phyloP scores from a whole-genome alignment of 768 basidiomycete genomes.

The Leccinum pellstonianum region DNA sequence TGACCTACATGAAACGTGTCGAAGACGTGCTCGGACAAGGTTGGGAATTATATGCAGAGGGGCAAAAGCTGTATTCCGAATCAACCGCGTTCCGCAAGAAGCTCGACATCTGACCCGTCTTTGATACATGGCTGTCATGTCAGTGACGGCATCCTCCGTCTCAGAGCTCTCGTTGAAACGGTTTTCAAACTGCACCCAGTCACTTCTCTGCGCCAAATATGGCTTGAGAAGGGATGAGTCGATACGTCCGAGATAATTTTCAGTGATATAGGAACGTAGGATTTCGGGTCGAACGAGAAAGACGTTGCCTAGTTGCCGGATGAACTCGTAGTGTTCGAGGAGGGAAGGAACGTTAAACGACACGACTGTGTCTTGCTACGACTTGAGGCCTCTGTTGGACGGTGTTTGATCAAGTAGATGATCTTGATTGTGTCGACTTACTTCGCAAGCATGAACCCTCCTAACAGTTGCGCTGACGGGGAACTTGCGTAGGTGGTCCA shows the following conservation, averaged over 20 bases:
- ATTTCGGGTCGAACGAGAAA: conserved; percentile 94
- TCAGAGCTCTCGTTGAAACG: conserved; percentile 67
- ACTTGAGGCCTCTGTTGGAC: conserved; percentile 79
- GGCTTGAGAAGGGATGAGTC: conserved; percentile 84
- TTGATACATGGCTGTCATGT: conserved; percentile 30
- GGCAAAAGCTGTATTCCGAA: no score
- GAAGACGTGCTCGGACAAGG: no score
- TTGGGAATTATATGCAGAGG: no score
- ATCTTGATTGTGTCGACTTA: conserved; percentile 38
- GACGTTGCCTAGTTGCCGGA: conserved; percentile 93
- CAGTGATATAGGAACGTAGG: conserved; percentile 92
- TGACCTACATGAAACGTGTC: no score
- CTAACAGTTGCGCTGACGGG: conserved; percentile 85
- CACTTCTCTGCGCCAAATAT: conserved; percentile 85
- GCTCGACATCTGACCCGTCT: no score
- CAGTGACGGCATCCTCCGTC: conserved; percentile 40
- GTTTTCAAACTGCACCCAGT: conserved; percentile 86
- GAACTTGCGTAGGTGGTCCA: conserved; percentile 95
- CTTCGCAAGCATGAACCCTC: conserved; percentile 98
- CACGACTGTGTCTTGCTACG: conserved; percentile 88
- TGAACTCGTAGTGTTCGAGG: conserved; percentile 95
- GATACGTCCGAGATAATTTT: conserved; percentile 90
- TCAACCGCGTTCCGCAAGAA: no score
- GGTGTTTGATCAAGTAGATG: background rate
- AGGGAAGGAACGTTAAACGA: conserved; percentile 83